Percentiles rank a stretch among this genome's conserved stretches.
Conservation (phyloP, 768 basidiomycete genomes). For the Lactarius sp. region DNA sequence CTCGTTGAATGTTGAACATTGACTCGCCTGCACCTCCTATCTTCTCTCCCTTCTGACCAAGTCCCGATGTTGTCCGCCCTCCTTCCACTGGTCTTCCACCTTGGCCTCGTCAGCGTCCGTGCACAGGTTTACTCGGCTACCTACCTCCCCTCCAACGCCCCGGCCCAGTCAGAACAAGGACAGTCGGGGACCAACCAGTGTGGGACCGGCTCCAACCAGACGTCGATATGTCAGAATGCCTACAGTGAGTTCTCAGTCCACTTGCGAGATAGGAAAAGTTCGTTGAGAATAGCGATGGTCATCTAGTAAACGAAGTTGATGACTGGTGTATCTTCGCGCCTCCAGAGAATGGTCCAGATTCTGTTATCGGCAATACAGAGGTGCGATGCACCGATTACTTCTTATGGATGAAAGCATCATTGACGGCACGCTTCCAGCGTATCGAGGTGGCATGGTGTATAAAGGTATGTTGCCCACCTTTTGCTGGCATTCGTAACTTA, state of each 20-base stretch:
- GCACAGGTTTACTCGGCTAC: slow-evolving; percentile 42
- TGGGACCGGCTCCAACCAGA: slow-evolving; percentile 49
- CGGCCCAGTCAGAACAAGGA: slow-evolving; percentile 48
- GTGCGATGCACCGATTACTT: slow-evolving; percentile 32
- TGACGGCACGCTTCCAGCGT: slow-evolving; percentile 39
- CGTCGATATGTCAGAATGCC: slow-evolving; percentile 62
- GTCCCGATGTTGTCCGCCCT: slow-evolving; percentile 11
- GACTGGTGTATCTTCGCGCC: slow-evolving; percentile 55
- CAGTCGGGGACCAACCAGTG: slow-evolving; percentile 65
- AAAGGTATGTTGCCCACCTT: slow-evolving; percentile 32
- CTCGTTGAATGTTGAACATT: not conserved
- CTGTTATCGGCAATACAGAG: slow-evolving; percentile 59
- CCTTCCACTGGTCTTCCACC: slow-evolving; percentile 16
- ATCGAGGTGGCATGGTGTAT: slow-evolving; percentile 53
- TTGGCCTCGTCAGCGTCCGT: slow-evolving; percentile 23
- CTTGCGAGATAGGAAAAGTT: not conserved
- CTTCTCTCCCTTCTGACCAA: not conserved
- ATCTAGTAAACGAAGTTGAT: slow-evolving; percentile 51
- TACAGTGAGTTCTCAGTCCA: slow-evolving; percentile 40
- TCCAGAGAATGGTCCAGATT: slow-evolving; percentile 45
- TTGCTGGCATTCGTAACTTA: not conserved
- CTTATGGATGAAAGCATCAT: slow-evolving; percentile 26
- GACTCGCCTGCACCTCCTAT: not conserved
- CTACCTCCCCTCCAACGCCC: slow-evolving; percentile 46
- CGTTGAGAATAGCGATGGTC: not conserved